These are phyloP conservation scores for Sistotremastrum niveocremeum DNA, from an alignment of 768 basidiomycete species.

Conservation along the genomic window DNA sequence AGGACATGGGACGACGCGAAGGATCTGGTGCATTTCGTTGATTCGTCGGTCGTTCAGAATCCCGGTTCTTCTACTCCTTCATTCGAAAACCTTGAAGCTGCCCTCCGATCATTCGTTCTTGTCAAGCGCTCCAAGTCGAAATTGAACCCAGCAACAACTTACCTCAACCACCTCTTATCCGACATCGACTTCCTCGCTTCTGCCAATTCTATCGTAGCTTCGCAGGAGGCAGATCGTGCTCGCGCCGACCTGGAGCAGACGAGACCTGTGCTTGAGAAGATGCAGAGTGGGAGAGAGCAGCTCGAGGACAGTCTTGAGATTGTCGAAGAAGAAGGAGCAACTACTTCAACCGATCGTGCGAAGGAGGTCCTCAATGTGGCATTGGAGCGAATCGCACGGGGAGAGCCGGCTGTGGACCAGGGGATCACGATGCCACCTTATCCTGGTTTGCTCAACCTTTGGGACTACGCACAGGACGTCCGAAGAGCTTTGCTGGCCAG, in stretches of 20 bases:
- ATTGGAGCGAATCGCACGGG: constrained; percentile 63
- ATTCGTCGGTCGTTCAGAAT: constrained; percentile 65
- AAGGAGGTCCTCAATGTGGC: constrained; percentile 49
- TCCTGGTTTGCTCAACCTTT: constrained; percentile 69
- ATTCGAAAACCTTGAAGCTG: constrained; percentile 81
- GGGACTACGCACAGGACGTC: constrained; percentile 79
- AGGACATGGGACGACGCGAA: constrained; percentile 79
- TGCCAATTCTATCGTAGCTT: constrained; percentile 80
- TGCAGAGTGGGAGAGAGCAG: constrained; percentile 57
- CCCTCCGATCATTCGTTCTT: constrained; percentile 87
- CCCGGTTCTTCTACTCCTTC: constrained; percentile 51
- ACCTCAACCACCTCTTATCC: constrained; percentile 76
- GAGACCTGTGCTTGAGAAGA: constrained; percentile 79
- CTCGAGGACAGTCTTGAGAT: constrained; percentile 69
- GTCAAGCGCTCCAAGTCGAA: constrained; percentile 95
- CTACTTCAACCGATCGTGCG: constrained; percentile 37
- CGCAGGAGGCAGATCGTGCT: constrained; percentile 60
- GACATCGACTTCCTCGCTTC: constrained; percentile 82
- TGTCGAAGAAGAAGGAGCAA: constrained; percentile 64
- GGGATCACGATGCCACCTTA: constrained; percentile 55
- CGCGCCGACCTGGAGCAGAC: constrained; percentile 49
- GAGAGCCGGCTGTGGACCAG: constrained; percentile 49
- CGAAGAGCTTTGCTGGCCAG: constrained; percentile 63
- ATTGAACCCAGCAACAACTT: constrained; percentile 85
- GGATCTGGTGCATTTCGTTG: constrained; percentile 97